Evolutionary conservation across 805 yeast genomes (phyloP).

Genomic region (Sugiyamaella smithiae): DNA sequence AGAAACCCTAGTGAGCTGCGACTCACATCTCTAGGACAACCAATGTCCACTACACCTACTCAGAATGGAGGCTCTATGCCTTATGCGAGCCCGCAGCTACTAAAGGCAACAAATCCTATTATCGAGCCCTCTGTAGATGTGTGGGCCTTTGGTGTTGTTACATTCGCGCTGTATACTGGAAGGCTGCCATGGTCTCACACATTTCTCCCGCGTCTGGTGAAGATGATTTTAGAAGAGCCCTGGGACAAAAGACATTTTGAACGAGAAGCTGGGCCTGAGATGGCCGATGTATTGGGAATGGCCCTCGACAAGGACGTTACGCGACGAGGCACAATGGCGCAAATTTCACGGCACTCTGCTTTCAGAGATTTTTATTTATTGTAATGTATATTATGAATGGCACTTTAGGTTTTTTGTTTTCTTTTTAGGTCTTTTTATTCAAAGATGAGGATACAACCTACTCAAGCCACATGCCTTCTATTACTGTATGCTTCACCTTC

Average conservation of each 20-base stretch:
- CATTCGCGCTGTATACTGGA: constrained; percentile 71
- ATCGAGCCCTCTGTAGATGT: constrained; percentile 71
- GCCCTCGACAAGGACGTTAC: constrained; percentile 21
- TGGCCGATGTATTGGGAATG: constrained; percentile 18
- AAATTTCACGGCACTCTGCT: background rate
- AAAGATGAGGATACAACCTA: too few relatives aligned
- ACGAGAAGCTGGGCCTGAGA: constrained; percentile 14
- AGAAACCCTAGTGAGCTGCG: background rate
- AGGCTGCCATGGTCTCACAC: constrained; percentile 78
- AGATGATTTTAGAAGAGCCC: constrained; percentile 66
- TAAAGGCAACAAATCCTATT: constrained; percentile 51
- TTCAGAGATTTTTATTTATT: constrained; percentile 1
- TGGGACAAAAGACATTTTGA: constrained; percentile 48
- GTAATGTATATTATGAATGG: background rate
- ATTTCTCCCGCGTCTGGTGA: constrained; percentile 75
- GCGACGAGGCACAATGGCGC: constrained; percentile 16
- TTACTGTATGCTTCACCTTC: too few relatives aligned
- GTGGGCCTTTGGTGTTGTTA: constrained; percentile 86
- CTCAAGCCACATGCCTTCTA: too few relatives aligned
- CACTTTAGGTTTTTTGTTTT: too few relatives aligned
- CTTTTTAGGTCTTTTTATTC: too few relatives aligned
- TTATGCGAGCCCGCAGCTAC: constrained; percentile 85
- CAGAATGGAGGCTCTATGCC: constrained; percentile 80
- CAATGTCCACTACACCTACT: constrained; percentile 11
- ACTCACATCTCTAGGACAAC: background rate